Evolutionary conservation across 352 stramenopile species (phyloP), one percentile per base, ranked within the genome.

Genomic region (Saprolegnia diclina): DNA sequence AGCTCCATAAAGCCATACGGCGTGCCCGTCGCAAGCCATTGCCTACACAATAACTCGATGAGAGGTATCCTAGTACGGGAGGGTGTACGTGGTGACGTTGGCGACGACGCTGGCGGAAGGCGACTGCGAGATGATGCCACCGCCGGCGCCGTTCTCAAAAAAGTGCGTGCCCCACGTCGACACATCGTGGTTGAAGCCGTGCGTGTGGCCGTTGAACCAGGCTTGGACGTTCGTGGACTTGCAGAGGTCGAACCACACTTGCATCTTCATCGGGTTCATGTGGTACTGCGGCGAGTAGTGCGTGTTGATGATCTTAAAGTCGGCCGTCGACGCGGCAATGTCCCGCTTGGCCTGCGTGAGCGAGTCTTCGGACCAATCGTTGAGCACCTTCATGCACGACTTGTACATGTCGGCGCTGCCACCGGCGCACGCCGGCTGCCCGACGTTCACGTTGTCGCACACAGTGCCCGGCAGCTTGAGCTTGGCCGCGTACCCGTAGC

Each of bases 251-350:
- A 46, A 68, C 82, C 82, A 91, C 63, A 79, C 79, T 0, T 82
- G 65, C 6, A 77, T 75, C 38, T 77, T 73, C 1, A 73, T 72
- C 1, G 79, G 77, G 5, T 79, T 75, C 59, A 90, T 91, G 72
- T 92, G 84, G 66, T 86, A 87, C 65, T 92, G 90, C 16, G 85
- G 83, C 0, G 79, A 88, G 72, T 91, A 92, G 72, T 91, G 85
- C n/a, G 83, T 83, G 71, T 92, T 92, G 19, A 92, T 81, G 24
- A 91, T 89, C 71, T 92, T 92, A 81, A 82, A 92, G 19, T 80
- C 90, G 5, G 85, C 85, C 42, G 79, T 92, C 0, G 82, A 90
- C 3, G 77, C 76, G 52, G 73, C 77, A 0, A 85, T 80, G 56
- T 83, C 80, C 26, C 81, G 74, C 16, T 77, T 79, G 3, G 90